Percentiles rank a stretch among this genome's conserved stretches.
Evolutionary conservation across 768 basidiomycete species (phyloP).

Genomic region (Lactarius deliciosus): DNA sequence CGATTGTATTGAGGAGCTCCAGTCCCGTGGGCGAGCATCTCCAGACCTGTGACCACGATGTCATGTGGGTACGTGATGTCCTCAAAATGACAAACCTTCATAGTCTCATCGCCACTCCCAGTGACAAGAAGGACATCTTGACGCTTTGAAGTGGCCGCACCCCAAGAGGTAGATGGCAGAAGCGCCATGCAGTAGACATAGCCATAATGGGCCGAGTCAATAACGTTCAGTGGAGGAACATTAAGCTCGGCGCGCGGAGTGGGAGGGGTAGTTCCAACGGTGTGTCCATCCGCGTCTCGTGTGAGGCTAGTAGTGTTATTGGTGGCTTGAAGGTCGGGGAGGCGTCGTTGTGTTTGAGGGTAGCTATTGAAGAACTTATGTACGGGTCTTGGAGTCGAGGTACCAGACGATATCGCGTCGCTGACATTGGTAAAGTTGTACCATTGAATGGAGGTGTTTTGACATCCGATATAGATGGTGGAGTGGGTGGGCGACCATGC

Average conservation of each 20-base stretch:
- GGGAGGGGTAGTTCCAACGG: slow-evolving; percentile 31
- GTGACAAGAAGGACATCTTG: slow-evolving; percentile 60
- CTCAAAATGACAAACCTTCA: slow-evolving; percentile 57
- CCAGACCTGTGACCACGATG: slow-evolving; percentile 56
- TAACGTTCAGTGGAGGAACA: slow-evolving; percentile 67
- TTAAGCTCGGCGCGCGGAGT: slow-evolving; percentile 45
- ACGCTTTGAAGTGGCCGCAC: slow-evolving; percentile 36
- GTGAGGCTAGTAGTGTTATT: slow-evolving; percentile 45
- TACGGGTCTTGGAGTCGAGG: slow-evolving; percentile 45
- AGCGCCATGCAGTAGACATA: slow-evolving; percentile 86
- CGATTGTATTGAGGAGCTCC: slow-evolving; percentile 60
- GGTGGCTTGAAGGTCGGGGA: slow-evolving; percentile 67
- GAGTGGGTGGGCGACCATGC: slow-evolving; percentile 69
- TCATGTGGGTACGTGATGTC: neutral
- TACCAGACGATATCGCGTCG: slow-evolving; percentile 9
- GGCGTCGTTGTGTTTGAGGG: slow-evolving; percentile 64
- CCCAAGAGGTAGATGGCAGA: slow-evolving; percentile 42
- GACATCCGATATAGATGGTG: slow-evolving; percentile 84
- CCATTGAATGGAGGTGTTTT: slow-evolving; percentile 94
- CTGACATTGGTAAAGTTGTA: slow-evolving; percentile 50
- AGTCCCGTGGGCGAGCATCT: slow-evolving; percentile 49
- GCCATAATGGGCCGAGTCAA: slow-evolving; percentile 91
- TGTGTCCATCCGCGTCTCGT: slow-evolving; percentile 28
- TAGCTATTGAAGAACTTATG: slow-evolving; percentile 95
- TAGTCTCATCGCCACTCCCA: slow-evolving; percentile 87